A percentile compares a stretch with the other conserved stretches of the same genome.
Conservation (phyloP, 1,284 basidiomycete species). For the Sporisorium exsertum region DNA sequence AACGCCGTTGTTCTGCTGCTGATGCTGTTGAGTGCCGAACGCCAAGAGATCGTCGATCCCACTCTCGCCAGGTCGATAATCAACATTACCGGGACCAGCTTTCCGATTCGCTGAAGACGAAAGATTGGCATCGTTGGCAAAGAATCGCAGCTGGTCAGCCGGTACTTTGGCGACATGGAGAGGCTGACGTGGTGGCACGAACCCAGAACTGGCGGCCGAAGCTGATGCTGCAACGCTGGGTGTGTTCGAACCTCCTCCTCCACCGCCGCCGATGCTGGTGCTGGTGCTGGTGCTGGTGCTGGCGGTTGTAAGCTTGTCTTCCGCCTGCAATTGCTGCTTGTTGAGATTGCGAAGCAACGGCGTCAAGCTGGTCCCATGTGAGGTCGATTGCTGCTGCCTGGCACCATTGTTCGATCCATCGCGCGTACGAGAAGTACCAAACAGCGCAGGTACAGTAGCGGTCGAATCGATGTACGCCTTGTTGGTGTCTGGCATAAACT, state of each 20-base stretch:
- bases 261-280: slow-evolving; percentile 2
- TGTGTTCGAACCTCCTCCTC: slow-evolving; percentile 25
- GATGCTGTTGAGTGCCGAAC: slow-evolving; percentile 21
- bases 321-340: slow-evolving; percentile 8
- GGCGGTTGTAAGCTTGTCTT: slow-evolving; percentile 19
- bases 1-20: neutral
- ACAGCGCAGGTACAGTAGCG: slow-evolving; percentile 3
- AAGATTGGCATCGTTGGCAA: slow-evolving; percentile 36
- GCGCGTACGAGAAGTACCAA: slow-evolving; percentile 24
- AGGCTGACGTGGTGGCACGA: slow-evolving; percentile 39
- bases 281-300: no score
- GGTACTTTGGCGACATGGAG: slow-evolving; percentile 45
- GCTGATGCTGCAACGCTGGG: slow-evolving; percentile 33
- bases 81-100: slow-evolving; percentile 25
- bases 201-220: slow-evolving; percentile 41
- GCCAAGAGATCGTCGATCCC: slow-evolving; percentile 62
- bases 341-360: slow-evolving; percentile 32
- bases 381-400: neutral
- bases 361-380: slow-evolving; percentile 29
- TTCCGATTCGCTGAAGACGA: slow-evolving; percentile 6
- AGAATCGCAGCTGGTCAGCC: slow-evolving; percentile 49
- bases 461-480: slow-evolving; percentile 34
- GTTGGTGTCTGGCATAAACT: slow-evolving; percentile 55
- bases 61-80: slow-evolving; percentile 52
- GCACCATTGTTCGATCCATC: slow-evolving; percentile 23